Conservation (phyloP, 306 rosid species). For the Delonix regia region DNA sequence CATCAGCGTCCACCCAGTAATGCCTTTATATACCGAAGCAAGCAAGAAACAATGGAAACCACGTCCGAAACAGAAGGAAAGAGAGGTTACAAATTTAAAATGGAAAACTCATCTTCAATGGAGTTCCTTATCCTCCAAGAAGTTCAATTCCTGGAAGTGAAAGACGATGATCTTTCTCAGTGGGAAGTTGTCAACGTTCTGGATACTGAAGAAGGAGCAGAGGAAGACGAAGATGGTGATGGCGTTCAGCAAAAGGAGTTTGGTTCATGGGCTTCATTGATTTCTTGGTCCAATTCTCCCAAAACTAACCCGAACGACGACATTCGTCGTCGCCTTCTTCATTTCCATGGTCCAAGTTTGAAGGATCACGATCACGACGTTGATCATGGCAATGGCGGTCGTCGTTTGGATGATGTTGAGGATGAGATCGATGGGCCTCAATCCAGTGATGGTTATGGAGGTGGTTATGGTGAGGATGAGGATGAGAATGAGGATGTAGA, state of each 20-base stretch:
- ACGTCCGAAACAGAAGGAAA: not conserved
- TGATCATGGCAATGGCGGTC: not conserved
- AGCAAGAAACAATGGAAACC: not conserved
- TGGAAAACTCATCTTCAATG: constrained; percentile 51
- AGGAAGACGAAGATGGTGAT: not conserved
- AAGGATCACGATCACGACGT: not conserved
- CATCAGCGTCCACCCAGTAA: constrained; percentile 33
- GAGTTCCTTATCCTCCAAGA: constrained; percentile 50
- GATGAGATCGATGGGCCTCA: not conserved
- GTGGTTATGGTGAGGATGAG: not conserved
- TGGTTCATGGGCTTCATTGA: constrained; percentile 34
- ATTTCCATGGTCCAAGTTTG: not conserved
- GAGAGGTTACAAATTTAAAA: constrained; percentile 1
- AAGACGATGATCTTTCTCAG: constrained; percentile 50
- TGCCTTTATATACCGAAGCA: not conserved
- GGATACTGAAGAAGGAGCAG: constrained; percentile 32
- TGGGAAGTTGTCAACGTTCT: constrained; percentile 57
- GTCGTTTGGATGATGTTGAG: not conserved
- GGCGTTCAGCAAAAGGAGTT: not conserved
- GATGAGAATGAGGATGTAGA: constrained; percentile 38
- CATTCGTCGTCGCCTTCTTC: not conserved
- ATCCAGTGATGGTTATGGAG: not conserved
- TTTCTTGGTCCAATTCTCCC: constrained; percentile 26
- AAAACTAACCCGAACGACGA: constrained; percentile 25
- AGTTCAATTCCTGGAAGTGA: constrained; percentile 47